These are phyloP conservation scores for Diaporthe sp. DNA, from an alignment of 2,329 filamentous ascomycete genomes.

Conservation along the genomic window DNA sequence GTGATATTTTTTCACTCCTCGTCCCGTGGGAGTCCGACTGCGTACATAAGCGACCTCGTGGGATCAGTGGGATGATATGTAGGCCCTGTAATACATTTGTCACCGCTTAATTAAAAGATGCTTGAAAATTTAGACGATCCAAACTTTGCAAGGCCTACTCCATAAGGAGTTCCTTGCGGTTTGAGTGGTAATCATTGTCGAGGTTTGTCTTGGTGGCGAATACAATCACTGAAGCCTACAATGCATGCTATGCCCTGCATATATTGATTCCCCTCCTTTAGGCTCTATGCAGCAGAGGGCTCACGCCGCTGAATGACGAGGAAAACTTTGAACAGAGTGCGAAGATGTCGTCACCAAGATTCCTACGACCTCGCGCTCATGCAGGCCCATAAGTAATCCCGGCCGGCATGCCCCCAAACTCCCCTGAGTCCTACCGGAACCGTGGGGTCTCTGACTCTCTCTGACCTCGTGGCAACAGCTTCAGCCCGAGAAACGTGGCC, in stretches of 20 bases:
- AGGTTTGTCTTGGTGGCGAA: not conserved
- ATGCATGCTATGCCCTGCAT: not conserved
- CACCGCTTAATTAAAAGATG: not conserved
- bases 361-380: not conserved
- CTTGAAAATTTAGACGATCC: not conserved
- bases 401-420: not conserved
- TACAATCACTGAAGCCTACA: not conserved
- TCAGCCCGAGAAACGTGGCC: slow-evolving; percentile 19
- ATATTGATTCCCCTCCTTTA: no score
- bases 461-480: slow-evolving; percentile 6
- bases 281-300: not conserved
- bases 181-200: no score
- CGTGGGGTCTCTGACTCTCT: not conserved
- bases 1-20: not conserved
- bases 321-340: not conserved
- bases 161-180: not conserved
- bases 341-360: not conserved
- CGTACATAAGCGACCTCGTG: not conserved
- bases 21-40: not conserved
- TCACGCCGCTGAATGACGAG: not conserved
- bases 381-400: not conserved
- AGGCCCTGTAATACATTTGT: no score
- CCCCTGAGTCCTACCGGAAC: not conserved
- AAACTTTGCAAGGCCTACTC: not conserved
- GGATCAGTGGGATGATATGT: not conserved